phyloP scores from a whole-genome alignment of 2,329 filamentous ascomycete species.

The Penicillium decumbens region DNA sequence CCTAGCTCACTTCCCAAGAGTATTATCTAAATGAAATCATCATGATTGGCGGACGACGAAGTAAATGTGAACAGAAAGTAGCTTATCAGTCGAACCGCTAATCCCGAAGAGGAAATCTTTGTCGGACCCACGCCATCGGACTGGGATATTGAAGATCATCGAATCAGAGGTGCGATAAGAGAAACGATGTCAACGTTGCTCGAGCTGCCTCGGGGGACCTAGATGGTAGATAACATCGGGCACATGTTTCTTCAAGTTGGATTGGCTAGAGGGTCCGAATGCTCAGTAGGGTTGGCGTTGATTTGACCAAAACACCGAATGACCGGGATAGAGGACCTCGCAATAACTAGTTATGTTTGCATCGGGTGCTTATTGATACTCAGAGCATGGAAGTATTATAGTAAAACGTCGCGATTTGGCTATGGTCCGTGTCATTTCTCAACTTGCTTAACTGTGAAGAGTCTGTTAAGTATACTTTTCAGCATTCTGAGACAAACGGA shows the following conservation, averaged over 20 bases:
- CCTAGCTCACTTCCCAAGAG: background rate
- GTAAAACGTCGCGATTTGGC: too few relatives aligned
- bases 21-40: background rate
- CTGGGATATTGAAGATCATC: background rate
- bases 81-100: slow-evolving; percentile 13
- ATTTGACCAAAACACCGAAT: background rate
- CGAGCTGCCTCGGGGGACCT: too few relatives aligned
- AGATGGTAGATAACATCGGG: background rate
- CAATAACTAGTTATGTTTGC: too few relatives aligned
- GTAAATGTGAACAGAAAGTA: background rate
- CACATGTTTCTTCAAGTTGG: background rate
- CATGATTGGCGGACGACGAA: background rate
- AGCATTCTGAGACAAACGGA: background rate
- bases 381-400: too few relatives aligned
- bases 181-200: background rate
- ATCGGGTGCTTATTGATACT: too few relatives aligned
- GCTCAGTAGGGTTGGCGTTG: background rate
- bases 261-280: background rate
- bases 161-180: background rate
- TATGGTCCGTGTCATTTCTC: too few relatives aligned
- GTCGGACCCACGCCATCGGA: slow-evolving; percentile 20
- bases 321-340: too few relatives aligned
- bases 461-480: too few relatives aligned
- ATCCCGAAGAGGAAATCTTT: slow-evolving; percentile 23
- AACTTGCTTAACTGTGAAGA: too few relatives aligned